phyloP scores from a whole-genome alignment of 495 filamentous ascomycete species.

The Annulohypoxylon nitens region DNA sequence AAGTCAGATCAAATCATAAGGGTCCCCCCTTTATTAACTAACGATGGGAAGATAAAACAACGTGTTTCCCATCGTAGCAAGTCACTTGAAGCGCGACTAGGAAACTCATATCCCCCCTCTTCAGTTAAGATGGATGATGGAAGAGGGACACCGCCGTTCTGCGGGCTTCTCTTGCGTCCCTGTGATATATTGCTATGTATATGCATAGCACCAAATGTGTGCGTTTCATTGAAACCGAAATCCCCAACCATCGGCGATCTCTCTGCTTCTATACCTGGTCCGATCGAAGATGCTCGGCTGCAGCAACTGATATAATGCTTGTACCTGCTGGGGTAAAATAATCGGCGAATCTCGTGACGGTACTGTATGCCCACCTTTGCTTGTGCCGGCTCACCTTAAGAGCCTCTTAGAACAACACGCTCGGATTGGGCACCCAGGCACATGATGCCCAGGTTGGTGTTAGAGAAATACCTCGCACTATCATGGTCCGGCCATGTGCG shows the following conservation, averaged over 20 bases:
- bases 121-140: constrained; percentile 14
- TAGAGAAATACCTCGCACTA: constrained; percentile 18
- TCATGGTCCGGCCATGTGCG: constrained; percentile 19
- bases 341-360: constrained; percentile 40
- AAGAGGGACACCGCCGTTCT: constrained; percentile 13
- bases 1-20: constrained; percentile 19
- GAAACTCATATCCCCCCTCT: background rate
- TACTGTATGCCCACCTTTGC: constrained; percentile 27
- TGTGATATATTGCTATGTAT: constrained; percentile 42
- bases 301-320: constrained; percentile 27
- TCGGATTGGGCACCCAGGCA: constrained; percentile 28
- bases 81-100: constrained; percentile 9
- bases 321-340: constrained; percentile 40
- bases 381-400: constrained; percentile 45
- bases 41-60: constrained; percentile 21
- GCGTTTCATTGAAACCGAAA: constrained; percentile 33
- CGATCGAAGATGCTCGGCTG: constrained; percentile 43
- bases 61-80: constrained; percentile 10
- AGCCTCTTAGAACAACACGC: constrained; percentile 40
- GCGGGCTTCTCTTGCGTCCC: constrained; percentile 24
- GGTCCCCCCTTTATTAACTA: constrained; percentile 22
- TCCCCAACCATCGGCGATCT: constrained; percentile 45
- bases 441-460: constrained; percentile 25
- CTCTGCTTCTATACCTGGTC: constrained; percentile 34
- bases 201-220: constrained; percentile 27